These are phyloP conservation scores for Aspergillus spinulosporus DNA, from an alignment of 2,329 filamentous ascomycete species.

Conservation along the genomic window DNA sequence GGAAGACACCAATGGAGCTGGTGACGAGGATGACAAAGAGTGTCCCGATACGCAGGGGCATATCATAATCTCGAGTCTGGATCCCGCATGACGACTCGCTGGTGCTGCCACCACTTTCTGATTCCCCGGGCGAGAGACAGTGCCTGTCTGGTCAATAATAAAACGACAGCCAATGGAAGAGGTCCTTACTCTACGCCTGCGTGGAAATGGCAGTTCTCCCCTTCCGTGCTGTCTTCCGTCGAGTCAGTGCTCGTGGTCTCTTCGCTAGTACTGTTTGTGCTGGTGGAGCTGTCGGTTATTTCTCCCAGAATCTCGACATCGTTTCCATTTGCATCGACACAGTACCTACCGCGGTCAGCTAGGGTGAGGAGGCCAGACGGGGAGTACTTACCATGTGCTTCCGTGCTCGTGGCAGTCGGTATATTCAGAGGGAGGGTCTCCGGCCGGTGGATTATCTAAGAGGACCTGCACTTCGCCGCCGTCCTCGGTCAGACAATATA, in stretches of 20 bases:
- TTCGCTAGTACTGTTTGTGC: constrained; percentile 12
- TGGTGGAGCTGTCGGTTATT: constrained; percentile 23
- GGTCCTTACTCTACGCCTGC: constrained; percentile 69
- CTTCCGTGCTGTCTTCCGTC: constrained; percentile 11
- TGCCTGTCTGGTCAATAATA: constrained; percentile 25
- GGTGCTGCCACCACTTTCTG: constrained; percentile 35
- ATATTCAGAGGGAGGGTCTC: constrained; percentile 59
- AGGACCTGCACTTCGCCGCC: constrained; percentile 42
- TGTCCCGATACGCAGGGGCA: constrained; percentile 67
- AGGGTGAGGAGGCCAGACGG: background rate
- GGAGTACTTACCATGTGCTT: constrained; percentile 51
- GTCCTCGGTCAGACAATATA: constrained; percentile 37
- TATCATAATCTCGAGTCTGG: constrained; percentile 61
- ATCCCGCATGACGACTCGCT: constrained; percentile 47
- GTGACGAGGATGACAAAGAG: constrained; percentile 71
- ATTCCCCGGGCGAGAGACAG: constrained; percentile 33
- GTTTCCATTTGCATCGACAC: constrained; percentile 58
- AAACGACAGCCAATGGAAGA: background rate
- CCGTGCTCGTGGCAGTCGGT: constrained; percentile 67
- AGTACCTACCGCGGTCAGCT: constrained; percentile 52
- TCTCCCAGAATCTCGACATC: constrained; percentile 60
- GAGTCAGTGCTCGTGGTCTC: constrained; percentile 22
- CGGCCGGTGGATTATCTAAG: constrained; percentile 54
- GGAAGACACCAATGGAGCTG: constrained; percentile 67
- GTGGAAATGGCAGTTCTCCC: constrained; percentile 68